Evolutionary conservation across 805 yeast genomes (phyloP).

Genomic region (Metschnikowia continentalis): DNA sequence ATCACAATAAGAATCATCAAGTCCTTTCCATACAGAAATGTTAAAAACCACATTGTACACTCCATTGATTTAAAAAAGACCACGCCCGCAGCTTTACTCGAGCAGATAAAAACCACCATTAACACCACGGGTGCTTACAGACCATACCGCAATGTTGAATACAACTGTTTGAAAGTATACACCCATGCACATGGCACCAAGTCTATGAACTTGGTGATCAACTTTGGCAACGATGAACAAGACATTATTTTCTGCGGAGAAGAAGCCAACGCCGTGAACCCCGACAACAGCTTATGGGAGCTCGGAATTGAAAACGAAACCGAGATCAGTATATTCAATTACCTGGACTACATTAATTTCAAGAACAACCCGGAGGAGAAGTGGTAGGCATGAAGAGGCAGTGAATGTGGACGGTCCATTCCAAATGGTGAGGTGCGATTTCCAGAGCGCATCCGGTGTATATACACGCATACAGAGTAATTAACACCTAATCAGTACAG

Average conservation of each 20-base stretch:
- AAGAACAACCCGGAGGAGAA: conserved; percentile 85
- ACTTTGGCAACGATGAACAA: conserved; percentile 73
- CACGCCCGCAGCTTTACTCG: conserved; percentile 62
- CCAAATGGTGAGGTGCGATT: neutral
- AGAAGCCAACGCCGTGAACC: conserved; percentile 7
- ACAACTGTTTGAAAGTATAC: conserved; percentile 78
- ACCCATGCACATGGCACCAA: conserved; percentile 94
- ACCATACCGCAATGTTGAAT: conserved; percentile 74
- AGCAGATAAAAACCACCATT: conserved; percentile 42
- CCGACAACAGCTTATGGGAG: conserved; percentile 28
- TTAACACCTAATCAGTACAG: neutral
- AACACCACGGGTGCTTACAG: conserved; percentile 63
- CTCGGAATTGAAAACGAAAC: conserved; percentile 74
- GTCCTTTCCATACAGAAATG: conserved; percentile 88
- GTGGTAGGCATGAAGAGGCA: conserved; percentile 48
- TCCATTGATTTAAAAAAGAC: conserved; percentile 66
- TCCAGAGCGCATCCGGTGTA: neutral
- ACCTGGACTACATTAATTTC: conserved; percentile 59
- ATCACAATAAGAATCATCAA: conserved; percentile 84
- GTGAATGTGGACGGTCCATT: neutral
- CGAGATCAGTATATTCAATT: conserved; percentile 79
- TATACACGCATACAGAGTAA: neutral
- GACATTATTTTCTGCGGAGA: conserved; percentile 48
- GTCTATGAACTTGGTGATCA: conserved; percentile 87
- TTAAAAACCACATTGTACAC: conserved; percentile 66